Conservation (phyloP, 2,329 filamentous ascomycete species). For the Xylaria sp. region DNA sequence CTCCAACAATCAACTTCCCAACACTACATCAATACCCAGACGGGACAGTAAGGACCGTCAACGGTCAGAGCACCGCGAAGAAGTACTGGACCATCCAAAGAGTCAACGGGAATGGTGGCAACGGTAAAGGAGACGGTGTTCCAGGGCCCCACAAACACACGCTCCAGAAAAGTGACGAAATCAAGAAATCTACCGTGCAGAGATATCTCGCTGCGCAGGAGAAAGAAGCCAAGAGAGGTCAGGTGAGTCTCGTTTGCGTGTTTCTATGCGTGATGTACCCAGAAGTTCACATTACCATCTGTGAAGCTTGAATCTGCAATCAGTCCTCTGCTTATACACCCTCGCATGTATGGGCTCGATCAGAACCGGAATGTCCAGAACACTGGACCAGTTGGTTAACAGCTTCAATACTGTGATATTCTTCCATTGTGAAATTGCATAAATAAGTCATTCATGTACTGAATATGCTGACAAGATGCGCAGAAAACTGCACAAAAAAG, state of each 20-base stretch:
- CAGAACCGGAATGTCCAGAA: not conserved
- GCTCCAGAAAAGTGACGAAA: constrained; percentile 77
- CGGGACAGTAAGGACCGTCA: constrained; percentile 50
- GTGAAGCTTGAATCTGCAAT: not conserved
- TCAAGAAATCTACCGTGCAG: constrained; percentile 84
- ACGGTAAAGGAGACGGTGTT: constrained; percentile 76
- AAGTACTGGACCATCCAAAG: constrained; percentile 80
- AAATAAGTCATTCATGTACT: not conserved
- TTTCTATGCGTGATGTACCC: not conserved
- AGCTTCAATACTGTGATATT: too few relatives aligned
- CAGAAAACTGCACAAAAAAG: constrained; percentile 77
- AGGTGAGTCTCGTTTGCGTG: constrained; percentile 56
- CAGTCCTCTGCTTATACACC: not conserved
- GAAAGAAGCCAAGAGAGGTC: constrained; percentile 71
- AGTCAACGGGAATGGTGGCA: constrained; percentile 80
- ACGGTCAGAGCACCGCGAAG: constrained; percentile 56
- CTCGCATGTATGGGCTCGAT: not conserved
- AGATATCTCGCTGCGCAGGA: constrained; percentile 72
- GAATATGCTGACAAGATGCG: constrained; percentile 26
- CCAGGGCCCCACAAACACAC: constrained; percentile 80
- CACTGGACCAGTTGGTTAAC: not conserved
- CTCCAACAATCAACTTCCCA: constrained; percentile 40
- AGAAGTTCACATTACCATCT: not conserved
- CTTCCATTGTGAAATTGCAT: not conserved
- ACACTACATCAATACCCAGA: constrained; percentile 44